Evolutionary conservation across 2,329 filamentous ascomycete genomes (phyloP), one percentile per base, ranked within the genome.

Genomic region (Penicillium nordicum): DNA sequence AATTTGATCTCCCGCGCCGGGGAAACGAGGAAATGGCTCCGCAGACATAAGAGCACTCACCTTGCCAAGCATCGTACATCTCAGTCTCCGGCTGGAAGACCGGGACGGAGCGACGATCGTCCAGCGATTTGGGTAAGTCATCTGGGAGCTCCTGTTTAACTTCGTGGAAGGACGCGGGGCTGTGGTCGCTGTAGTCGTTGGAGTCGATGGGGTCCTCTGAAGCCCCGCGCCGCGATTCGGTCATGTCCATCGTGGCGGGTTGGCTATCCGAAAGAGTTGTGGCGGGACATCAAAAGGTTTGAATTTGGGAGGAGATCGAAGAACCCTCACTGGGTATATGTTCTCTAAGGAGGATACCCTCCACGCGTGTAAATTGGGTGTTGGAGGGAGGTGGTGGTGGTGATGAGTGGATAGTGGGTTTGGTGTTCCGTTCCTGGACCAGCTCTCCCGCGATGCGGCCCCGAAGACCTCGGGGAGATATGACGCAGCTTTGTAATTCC

Each of bases 41-140:
- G 45, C 50, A 18, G 32, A 29, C 21, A 18, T 14, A 25, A 43
- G 29, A 45, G 16, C 79, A 60, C 80, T 71, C 73, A 88, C 93
- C 93, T 87, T 97, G 92, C 94, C 94, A 99, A 65, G 91, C 94
- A 82, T 99, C 94, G 74, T 97, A 99, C 79, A 97, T 91, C 80
- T 97, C 94, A 40, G 92, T 96, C 80, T 97, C 94, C 54, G 88
- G 82, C 61, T 87, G 83, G 60, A 87, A 85, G 45, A 79, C 80
- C 4, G 86, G 83, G 34, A 88, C 83, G 67, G 82, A 82, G 65
- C 87, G 84, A 58, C 94, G 86, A 78, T 99, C 94, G 74, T 99
- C 88, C 53, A 99, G 84, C 12, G 92, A 96, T 64, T 84, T 94
- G 11, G 94, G 94, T 36, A 99, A 84, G 75, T 99, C 94, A 64